Base-by-base conservation (phyloP, 495 filamentous ascomycete species). In the Bacidia rubella region DNA sequence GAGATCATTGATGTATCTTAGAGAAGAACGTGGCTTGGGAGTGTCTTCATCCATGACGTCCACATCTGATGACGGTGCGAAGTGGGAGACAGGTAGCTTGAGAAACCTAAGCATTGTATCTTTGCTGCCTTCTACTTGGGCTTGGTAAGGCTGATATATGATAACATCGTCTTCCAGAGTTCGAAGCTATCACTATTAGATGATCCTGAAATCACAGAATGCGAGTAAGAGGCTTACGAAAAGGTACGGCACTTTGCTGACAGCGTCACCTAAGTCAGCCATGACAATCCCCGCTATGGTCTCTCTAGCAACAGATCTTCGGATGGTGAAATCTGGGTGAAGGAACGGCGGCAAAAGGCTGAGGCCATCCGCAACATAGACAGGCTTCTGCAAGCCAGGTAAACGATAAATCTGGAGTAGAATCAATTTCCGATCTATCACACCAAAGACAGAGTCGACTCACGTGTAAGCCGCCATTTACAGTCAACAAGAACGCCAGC, bases 121-220 rank as follows among this genome's bases (percentile, higher is more conserved):
- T 55, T 59, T 47, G 26, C 60, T 60, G 49, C 44, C 50, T 50
- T 62, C 62, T 2, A 55, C 52, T 3, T 66, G 54, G 11, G 65
- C 65, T 53, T 74, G 70, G 62, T 82, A 88, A 0, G 90, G 87
- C 62, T 86, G 79, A 62, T 97, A 98, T 43, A 96, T 72, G n/a
- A 81, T 80, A 3, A 96, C 65, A 60, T 97, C 90, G 53, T 94
- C 82, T 54, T 77, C 82, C 11, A 74, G 73, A 40, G 86, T 83
- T 25, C 90, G 86, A 40, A 87, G 69, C 85, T 90, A 58, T 35
- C 48, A 56, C 47, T 17, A 20, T 58, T 7, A 53, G 42, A 44
- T 54, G n/a, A n/a, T 53, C 3, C 20, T 11, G 15, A 1, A 10
- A 49, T 19, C n/a, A 53, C 3, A 11, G 17, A 24, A 3, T 38